Percentiles rank a stretch among this genome's conserved stretches.
Conservation (phyloP, 495 filamentous ascomycete species). For the Aspergillus avenaceus region DNA sequence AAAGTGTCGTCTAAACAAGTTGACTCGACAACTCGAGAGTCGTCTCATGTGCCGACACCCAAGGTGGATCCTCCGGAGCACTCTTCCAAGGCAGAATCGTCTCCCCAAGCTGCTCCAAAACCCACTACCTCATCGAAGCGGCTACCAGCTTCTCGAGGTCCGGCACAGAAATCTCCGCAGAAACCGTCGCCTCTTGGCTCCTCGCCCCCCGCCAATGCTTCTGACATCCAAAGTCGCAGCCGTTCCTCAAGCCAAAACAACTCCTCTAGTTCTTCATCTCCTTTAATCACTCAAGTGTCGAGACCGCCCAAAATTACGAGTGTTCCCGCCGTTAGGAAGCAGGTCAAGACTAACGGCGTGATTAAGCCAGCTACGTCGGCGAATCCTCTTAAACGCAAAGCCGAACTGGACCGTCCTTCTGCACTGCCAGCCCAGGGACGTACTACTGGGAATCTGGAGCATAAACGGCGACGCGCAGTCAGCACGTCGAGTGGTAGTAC, state of each 20-base stretch:
- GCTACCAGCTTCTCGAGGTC: conserved; percentile 33
- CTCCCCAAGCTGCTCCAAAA: conserved; percentile 19
- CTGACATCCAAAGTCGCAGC: conserved; percentile 50
- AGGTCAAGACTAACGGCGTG: conserved; percentile 24
- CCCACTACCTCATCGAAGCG: conserved; percentile 32
- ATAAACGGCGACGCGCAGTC: conserved; percentile 43
- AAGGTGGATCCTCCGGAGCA: conserved; percentile 12
- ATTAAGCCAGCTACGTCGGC: conserved; percentile 19
- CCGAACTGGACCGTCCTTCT: conserved; percentile 30
- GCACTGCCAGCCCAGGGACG: conserved; percentile 18
- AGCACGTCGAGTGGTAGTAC: conserved; percentile 47
- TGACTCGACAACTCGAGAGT: conserved; percentile 14
- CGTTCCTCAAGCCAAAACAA: conserved; percentile 42
- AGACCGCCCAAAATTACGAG: conserved; percentile 20
- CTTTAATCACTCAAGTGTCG: conserved; percentile 38
- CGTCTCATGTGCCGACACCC: conserved; percentile 14
- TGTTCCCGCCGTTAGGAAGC: conserved; percentile 12
- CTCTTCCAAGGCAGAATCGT: conserved; percentile 7
- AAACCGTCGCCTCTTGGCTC: conserved; percentile 73
- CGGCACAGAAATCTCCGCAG: conserved; percentile 50
- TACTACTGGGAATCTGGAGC: conserved; percentile 31
- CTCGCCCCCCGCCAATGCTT: conserved; percentile 73
- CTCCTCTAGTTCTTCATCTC: conserved; percentile 42
- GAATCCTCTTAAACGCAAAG: conserved; percentile 48
- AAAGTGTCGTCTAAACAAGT: conserved; percentile 14